Conservation (phyloP, 208 protist species). For the Crithidia acanthocephali region DNA sequence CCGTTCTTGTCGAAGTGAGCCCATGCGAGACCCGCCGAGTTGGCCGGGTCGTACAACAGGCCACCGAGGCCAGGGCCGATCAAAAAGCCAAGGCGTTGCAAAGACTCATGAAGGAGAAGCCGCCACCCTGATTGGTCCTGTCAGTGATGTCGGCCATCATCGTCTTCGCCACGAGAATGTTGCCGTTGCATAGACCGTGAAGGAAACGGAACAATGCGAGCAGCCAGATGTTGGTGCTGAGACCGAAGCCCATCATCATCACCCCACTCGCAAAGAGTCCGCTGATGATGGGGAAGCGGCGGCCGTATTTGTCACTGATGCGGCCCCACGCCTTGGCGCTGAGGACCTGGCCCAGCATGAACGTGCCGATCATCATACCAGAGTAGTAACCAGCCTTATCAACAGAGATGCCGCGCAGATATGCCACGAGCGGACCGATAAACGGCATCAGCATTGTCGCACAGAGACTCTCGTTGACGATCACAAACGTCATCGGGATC, state of each 20-base stretch:
- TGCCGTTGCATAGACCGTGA: constrained; percentile 76
- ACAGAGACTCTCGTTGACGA: constrained; percentile 67
- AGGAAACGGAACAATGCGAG: constrained; percentile 58
- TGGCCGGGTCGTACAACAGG: constrained; percentile 68
- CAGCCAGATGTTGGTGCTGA: constrained; percentile 57
- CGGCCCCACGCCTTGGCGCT: constrained; percentile 56
- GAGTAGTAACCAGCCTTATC: constrained; percentile 66
- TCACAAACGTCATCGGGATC: constrained; percentile 57
- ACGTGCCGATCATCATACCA: constrained; percentile 49
- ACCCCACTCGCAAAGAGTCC: constrained; percentile 69
- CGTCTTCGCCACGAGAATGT: constrained; percentile 78
- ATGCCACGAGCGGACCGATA: constrained; percentile 55
- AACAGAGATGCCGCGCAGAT: constrained; percentile 33
- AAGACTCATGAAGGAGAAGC: constrained; percentile 97
- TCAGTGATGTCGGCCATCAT: constrained; percentile 78
- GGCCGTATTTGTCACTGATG: constrained; percentile 69
- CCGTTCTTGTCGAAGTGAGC: constrained; percentile 36
- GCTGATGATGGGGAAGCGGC: constrained; percentile 49
- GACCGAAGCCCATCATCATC: constrained; percentile 74
- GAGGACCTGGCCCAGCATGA: constrained; percentile 69
- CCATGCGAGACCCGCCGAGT: constrained; percentile 34
- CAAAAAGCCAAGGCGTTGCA: constrained; percentile 50
- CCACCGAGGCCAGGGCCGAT: constrained; percentile 63
- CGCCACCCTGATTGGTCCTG: constrained; percentile 62
- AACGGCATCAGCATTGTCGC: constrained; percentile 69